A percentile compares a stretch with the other conserved stretches of the same genome.
Evolutionary conservation across 176 grass and related monocot genomes (phyloP).

Genomic region (Phoenix roebelenii): DNA sequence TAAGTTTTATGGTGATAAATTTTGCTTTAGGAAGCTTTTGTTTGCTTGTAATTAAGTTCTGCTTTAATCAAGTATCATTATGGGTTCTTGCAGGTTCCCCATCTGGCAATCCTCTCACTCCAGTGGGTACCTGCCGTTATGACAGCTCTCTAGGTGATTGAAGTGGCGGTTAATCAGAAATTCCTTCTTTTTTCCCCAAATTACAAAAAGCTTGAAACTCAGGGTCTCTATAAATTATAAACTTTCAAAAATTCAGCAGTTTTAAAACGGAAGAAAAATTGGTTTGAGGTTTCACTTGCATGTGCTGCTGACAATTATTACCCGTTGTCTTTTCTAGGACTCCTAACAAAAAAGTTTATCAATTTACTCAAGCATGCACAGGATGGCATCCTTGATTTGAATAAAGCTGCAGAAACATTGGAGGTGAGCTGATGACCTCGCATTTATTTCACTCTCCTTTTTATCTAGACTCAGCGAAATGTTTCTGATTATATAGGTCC

Average conservation of each 20-base stretch:
- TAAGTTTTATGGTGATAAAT: too few species aligned
- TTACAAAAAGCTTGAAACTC: too few species aligned
- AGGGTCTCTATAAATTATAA: too few species aligned
- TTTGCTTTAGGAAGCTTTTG: too few species aligned
- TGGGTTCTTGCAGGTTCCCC: constrained; percentile 49
- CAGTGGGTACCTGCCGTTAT: constrained; percentile 56
- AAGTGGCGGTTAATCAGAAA: not conserved
- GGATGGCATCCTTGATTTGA: constrained; percentile 81
- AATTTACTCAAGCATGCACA: constrained; percentile 69
- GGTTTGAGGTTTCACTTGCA: too few species aligned
- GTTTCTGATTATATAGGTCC: constrained; percentile 43
- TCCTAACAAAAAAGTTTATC: constrained; percentile 74
- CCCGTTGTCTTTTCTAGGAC: constrained; percentile 30
- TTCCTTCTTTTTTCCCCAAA: not conserved
- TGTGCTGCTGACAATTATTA: constrained; percentile 4
- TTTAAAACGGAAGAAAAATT: too few species aligned
- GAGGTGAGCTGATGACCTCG: constrained; percentile 23
- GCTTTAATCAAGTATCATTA: not conserved
- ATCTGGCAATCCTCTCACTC: constrained; percentile 36
- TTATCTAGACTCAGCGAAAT: too few species aligned
- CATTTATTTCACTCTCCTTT: too few species aligned
- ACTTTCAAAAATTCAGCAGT: too few species aligned
- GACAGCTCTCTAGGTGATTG: constrained; percentile 75
- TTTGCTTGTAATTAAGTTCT: too few species aligned
- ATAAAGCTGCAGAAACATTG: constrained; percentile 69